Evolutionary conservation across 345 rosid species (phyloP), one percentile per base, ranked within the genome.

Genomic region (Camelina sativa): DNA sequence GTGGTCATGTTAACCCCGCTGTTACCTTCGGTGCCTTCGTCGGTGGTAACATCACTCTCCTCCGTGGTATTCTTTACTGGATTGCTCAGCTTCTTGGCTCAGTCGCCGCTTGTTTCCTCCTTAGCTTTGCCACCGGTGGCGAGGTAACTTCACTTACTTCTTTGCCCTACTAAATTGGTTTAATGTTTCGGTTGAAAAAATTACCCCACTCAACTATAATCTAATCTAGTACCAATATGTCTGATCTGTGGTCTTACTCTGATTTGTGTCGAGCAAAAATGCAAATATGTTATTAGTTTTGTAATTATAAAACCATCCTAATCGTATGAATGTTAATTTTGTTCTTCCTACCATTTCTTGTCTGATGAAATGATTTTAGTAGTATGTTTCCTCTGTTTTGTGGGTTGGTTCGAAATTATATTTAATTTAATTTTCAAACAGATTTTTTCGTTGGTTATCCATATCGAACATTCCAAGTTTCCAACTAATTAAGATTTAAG

Each of bases 1-100:
- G 97, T 2, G 98, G 98, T 23, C 98, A 93, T 51, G 98, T 92
- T 72, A 92, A 92, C 76, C 97, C 96, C 0, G 97, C 97, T 32
- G 93, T 92, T 44, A 92, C 97, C 44, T 92, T 92, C 69, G 98
- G 98, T 5, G 93, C 89, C 43, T 87, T 92, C 23, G 30, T 93
- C 8, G 97, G 98, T 13, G 98, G 98, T 2, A 87, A 90, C 88
- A 89, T 93, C 86, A 75, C 91, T 62, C 91, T 93, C 37, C 84
- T 93, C 53, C 98, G 96, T 46, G 97, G 95, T 34, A 67, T 92
- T 63, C 85, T 90, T 19, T 92, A 92, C 73, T 90, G 96, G 96
- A 80, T 92, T 60, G 96, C 89, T 60, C 97, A 92, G 80, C 96
- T 92, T 53, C 89, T 87, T 44, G 97, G 97, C 8, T 90, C 97